A percentile compares a stretch with the other conserved stretches of the same genome.
Evolutionary conservation across 2,329 filamentous ascomycete genomes (phyloP).

Genomic region (Phialophora chinensis): DNA sequence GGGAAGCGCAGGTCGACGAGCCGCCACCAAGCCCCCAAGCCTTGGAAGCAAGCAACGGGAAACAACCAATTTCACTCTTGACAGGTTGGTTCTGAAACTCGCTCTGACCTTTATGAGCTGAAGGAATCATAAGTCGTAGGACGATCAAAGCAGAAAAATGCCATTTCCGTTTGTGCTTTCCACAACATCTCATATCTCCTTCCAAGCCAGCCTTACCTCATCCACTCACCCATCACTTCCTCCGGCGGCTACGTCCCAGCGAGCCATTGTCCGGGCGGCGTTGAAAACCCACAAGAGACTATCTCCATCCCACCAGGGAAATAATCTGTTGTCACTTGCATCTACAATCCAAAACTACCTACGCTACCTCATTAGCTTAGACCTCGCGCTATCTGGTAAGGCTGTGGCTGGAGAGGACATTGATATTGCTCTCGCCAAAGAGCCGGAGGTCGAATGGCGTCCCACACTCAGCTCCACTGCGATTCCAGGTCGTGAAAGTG

Average conservation of each 20-base stretch:
- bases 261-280: conserved; percentile 79
- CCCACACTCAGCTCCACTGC: conserved; percentile 70
- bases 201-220: conserved; percentile 76
- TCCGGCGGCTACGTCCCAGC: conserved; percentile 78
- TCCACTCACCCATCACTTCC: conserved; percentile 88
- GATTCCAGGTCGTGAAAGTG: conserved; percentile 67
- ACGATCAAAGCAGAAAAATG: conserved; percentile 60
- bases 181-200: conserved; percentile 85
- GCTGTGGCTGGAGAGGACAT: conserved; percentile 66
- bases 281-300: conserved; percentile 91
- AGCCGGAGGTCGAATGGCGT: conserved; percentile 79
- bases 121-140: background rate
- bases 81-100: background rate
- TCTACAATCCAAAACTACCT: conserved; percentile 76
- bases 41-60: background rate
- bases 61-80: background rate
- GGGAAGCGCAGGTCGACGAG: background rate
- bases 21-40: background rate
- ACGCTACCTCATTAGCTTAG: conserved; percentile 79
- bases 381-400: conserved; percentile 69
- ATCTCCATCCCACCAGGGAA: conserved; percentile 70
- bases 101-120: background rate
- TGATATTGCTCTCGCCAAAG: conserved; percentile 69
- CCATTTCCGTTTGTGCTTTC: conserved; percentile 87
- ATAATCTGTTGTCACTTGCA: conserved; percentile 73